These are phyloP conservation scores for Thermothielavioides terrestris DNA, from an alignment of 495 filamentous ascomycete genomes.

Conservation along the genomic window DNA sequence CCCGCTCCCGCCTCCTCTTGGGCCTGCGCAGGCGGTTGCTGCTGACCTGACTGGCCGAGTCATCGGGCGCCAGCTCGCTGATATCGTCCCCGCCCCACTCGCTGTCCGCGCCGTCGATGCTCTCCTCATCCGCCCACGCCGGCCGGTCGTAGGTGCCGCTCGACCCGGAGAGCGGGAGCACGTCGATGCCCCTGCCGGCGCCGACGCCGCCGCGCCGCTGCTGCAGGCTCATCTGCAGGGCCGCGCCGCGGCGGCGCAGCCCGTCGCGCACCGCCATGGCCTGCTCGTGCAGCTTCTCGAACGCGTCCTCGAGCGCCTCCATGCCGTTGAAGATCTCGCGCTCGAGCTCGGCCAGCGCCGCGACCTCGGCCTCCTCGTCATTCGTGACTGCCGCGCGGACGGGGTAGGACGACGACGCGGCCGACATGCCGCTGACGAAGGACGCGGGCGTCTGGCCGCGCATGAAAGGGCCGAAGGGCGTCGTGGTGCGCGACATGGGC, in stretches of 20 bases:
- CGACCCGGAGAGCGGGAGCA: constrained; percentile 34
- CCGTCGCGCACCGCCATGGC: constrained; percentile 74
- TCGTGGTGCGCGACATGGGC: constrained; percentile 29
- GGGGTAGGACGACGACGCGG: constrained; percentile 27
- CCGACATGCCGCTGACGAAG: constrained; percentile 37
- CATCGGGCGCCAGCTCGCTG: constrained; percentile 65
- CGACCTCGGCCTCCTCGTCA: constrained; percentile 92
- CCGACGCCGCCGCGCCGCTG: constrained; percentile 44
- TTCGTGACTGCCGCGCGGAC: constrained; percentile 54
- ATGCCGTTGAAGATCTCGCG: constrained; percentile 88
- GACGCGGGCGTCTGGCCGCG: constrained; percentile 41
- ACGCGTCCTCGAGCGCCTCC: constrained; percentile 91
- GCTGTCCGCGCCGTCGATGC: constrained; percentile 45
- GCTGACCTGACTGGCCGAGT: constrained; percentile 80
- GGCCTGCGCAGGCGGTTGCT: constrained; percentile 61
- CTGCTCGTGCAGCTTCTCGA: constrained; percentile 80
- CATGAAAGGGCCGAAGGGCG: constrained; percentile 25
- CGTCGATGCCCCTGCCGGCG: constrained; percentile 29
- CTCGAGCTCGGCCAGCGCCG: constrained; percentile 80
- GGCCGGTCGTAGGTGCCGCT: constrained; percentile 35
- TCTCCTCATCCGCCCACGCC: constrained; percentile 40
- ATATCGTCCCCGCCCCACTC: constrained; percentile 61
- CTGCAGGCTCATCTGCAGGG: constrained; percentile 69
- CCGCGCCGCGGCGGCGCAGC: constrained; percentile 70
- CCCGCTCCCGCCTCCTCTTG: constrained; percentile 62